Conservation (phyloP, 2,329 filamentous ascomycete genomes). For the Xylaria hypoxylon region DNA sequence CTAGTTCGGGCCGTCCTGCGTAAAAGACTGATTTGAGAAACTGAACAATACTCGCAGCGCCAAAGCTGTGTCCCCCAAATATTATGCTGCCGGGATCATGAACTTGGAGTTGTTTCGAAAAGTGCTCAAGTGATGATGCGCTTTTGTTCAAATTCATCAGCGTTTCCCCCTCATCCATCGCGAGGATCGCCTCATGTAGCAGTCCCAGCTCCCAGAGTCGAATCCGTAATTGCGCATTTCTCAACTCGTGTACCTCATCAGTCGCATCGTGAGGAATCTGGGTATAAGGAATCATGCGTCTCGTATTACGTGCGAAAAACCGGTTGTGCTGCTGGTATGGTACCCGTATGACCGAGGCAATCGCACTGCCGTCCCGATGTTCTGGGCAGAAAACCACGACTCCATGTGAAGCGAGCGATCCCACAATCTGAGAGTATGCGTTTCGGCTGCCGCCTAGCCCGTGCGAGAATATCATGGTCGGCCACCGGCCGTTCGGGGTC, state of each 20-base stretch:
- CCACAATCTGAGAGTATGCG: slow-evolving; percentile 84
- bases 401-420: slow-evolving; percentile 83
- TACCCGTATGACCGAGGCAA: slow-evolving; percentile 77
- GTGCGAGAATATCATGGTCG: slow-evolving; percentile 87
- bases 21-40: slow-evolving; percentile 85
- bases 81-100: slow-evolving; percentile 77
- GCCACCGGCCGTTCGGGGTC: slow-evolving; percentile 70
- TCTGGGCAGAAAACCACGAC: slow-evolving; percentile 84
- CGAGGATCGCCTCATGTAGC: slow-evolving; percentile 74
- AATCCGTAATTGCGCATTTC: slow-evolving; percentile 79
- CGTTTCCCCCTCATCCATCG: slow-evolving; percentile 68
- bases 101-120: slow-evolving; percentile 73
- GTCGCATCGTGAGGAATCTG: slow-evolving; percentile 71
- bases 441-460: slow-evolving; percentile 85
- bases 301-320: slow-evolving; percentile 51
- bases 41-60: slow-evolving; percentile 78
- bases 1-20: slow-evolving; percentile 60
- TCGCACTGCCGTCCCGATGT: slow-evolving; percentile 83
- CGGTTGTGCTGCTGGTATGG: slow-evolving; percentile 62
- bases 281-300: slow-evolving; percentile 59
- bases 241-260: slow-evolving; percentile 72
- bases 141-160: slow-evolving; percentile 65
- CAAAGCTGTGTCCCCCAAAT: slow-evolving; percentile 85
- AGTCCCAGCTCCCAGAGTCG: slow-evolving; percentile 83
- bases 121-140: slow-evolving; percentile 66